These are phyloP conservation scores for Trichoderma guizhouense DNA, from an alignment of 2,329 filamentous ascomycete genomes.

Conservation along the genomic window DNA sequence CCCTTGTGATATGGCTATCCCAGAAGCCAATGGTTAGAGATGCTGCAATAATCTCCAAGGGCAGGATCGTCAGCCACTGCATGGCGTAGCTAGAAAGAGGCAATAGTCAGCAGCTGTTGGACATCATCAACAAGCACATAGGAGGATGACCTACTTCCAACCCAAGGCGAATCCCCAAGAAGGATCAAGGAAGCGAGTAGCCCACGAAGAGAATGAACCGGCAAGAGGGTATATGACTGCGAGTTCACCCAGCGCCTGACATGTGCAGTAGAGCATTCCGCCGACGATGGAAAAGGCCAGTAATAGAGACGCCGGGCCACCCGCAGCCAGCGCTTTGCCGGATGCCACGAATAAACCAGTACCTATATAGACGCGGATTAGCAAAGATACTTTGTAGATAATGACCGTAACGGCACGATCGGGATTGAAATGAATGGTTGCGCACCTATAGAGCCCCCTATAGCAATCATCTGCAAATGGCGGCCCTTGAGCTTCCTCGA, in stretches of 20 bases:
- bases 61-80: slow-evolving; percentile 81
- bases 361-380: slow-evolving; percentile 44
- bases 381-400: background rate
- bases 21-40: slow-evolving; percentile 82
- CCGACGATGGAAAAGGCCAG: slow-evolving; percentile 79
- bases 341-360: slow-evolving; percentile 87
- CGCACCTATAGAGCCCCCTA: slow-evolving; percentile 81
- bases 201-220: slow-evolving; percentile 88
- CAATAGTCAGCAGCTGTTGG: slow-evolving; percentile 2
- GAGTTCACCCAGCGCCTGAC: slow-evolving; percentile 88
- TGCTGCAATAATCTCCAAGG: slow-evolving; percentile 82
- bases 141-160: slow-evolving; percentile 65
- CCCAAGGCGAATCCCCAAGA: slow-evolving; percentile 96
- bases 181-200: slow-evolving; percentile 86
- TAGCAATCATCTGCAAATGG: slow-evolving; percentile 96
- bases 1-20: slow-evolving; percentile 61
- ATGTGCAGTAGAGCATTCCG: slow-evolving; percentile 85
- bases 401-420: background rate
- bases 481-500: slow-evolving; percentile 75
- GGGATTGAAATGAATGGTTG: background rate
- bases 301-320: slow-evolving; percentile 74
- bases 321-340: slow-evolving; percentile 64
- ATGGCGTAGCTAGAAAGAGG: slow-evolving; percentile 63
- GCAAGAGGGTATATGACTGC: slow-evolving; percentile 87
- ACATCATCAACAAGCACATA: background rate